These are phyloP conservation scores for Saccharomyces eubayanus DNA, from an alignment of 805 yeast genomes.

Conservation along the genomic window DNA sequence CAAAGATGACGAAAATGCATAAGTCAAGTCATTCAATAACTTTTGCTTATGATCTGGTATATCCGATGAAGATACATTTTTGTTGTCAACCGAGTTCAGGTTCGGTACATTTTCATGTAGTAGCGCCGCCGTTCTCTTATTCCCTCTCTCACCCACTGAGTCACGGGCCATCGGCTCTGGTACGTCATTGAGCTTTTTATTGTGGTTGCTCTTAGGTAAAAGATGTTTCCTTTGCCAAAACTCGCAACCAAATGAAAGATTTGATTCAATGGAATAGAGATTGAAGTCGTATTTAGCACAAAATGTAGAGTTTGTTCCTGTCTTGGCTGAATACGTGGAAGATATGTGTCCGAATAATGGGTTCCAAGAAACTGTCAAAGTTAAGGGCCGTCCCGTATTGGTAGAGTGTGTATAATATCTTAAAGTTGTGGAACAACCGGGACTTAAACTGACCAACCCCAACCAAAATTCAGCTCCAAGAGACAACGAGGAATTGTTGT, in stretches of 20 bases:
- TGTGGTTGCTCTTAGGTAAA: neutral
- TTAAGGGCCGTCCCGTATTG: slow-evolving; percentile 80
- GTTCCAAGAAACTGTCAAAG: slow-evolving; percentile 77
- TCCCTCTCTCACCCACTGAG: neutral
- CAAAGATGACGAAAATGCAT: slow-evolving; percentile 29
- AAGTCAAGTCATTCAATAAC: slow-evolving; percentile 20
- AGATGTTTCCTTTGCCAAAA: slow-evolving; percentile 48
- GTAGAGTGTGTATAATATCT: slow-evolving; percentile 81
- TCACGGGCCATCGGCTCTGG: slow-evolving; percentile 5
- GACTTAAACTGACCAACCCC: slow-evolving; percentile 74
- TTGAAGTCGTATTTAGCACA: slow-evolving; percentile 85
- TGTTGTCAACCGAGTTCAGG: neutral
- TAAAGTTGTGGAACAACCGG: slow-evolving; percentile 79
- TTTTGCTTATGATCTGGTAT: slow-evolving; percentile 15
- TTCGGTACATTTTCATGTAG: slow-evolving; percentile 1
- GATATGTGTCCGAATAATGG: slow-evolving; percentile 87
- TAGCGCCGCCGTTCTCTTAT: neutral
- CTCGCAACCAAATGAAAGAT: slow-evolving; percentile 79
- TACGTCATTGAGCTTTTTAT: slow-evolving; percentile 5
- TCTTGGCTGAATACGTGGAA: slow-evolving; percentile 77
- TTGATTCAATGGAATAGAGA: slow-evolving; percentile 80
- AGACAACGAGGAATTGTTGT: slow-evolving; percentile 58
- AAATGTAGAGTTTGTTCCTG: slow-evolving; percentile 66
- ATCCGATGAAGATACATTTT: slow-evolving; percentile 5
- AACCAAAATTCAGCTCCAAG: slow-evolving; percentile 87